Base-by-base conservation (phyloP, 768 basidiomycete species). In the Phylloporus sp. region DNA sequence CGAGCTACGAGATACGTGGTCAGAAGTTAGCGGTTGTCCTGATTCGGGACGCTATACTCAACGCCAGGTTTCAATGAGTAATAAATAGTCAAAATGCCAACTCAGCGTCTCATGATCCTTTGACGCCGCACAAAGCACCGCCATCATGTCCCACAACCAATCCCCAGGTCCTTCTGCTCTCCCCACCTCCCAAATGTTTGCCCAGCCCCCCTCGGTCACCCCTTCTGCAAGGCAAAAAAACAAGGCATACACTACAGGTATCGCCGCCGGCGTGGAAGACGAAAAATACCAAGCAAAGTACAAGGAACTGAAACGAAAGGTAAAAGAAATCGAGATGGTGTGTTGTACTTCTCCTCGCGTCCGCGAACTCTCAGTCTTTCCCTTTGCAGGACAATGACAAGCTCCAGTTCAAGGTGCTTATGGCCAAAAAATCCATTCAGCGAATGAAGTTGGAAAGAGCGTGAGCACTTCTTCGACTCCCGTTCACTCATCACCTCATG, bases 281-380 rank as follows among this genome's bases (percentile, higher is more conserved):
- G 79, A 79, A 61, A 90, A 89, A 68, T 92, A 91, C 64, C 84
- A 87, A 49, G 77, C 80, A 60, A 91, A 91, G 69, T 92, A 91
- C 72, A 88, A 82, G 65, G 89, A 92, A 48, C 73, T 92, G 53
- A 90, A 88, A 66, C 78, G 82, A 68, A 90, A 90, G 70, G 88
- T 91, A 48, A 85, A 82, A 63, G 88, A 91, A 67, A 86, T 91
- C 53, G 90, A 92, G 69, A 67, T 74, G 26, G 90, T 89, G 50
- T 57, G 84, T 78, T 56, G 9, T 34, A 15, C 33, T 28, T 23
- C 27, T 32, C 17, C 20, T 21, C 38, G 33, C 31, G 13, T 38
- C 37, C 49, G 29, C 42, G 44, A 29, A 38, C 42, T 54, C 27
- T 46, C 17, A 14, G 40, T 32, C 2, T 45, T 24, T 53, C 41